phyloP scores from a whole-genome alignment of 257 asterid species.

The Nicotiana attenuata region DNA sequence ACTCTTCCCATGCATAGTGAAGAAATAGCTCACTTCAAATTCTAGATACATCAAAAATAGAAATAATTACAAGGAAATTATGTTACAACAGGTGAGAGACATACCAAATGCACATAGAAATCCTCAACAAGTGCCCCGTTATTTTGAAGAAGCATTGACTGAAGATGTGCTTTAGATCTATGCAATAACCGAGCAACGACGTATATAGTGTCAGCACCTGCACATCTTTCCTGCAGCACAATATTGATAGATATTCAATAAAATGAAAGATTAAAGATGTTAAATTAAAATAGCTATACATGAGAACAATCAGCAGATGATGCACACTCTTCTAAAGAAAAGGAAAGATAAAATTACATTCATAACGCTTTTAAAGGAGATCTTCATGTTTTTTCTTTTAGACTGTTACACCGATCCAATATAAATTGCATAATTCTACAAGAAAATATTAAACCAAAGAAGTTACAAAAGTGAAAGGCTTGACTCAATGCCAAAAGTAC shows the following conservation, averaged over 20 bases:
- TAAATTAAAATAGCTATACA: constrained; percentile 9
- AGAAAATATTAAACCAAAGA: not conserved
- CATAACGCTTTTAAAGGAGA: not conserved
- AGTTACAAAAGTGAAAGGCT: not conserved
- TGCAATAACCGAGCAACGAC: constrained; percentile 93
- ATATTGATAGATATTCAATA: constrained; percentile 20
- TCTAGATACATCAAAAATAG: constrained; percentile 3
- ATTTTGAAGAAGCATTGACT: constrained; percentile 83
- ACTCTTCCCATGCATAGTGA: not conserved
- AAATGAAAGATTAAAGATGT: constrained; percentile 11
- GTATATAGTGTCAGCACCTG: constrained; percentile 82
- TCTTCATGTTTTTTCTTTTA: not conserved
- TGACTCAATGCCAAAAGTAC: not conserved
- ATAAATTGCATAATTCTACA: not conserved
- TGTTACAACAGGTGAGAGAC: constrained; percentile 7
- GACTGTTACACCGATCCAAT: not conserved
- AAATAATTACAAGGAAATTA: not conserved
- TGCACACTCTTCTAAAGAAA: not conserved
- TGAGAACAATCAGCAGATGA: constrained; percentile 1
- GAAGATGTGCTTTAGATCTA: constrained; percentile 87
- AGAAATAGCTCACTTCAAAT: not conserved
- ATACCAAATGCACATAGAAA: constrained; percentile 84
- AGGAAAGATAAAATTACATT: not conserved
- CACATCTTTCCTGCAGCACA: constrained; percentile 97
- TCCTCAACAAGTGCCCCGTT: constrained; percentile 79